Conservation (phyloP, 768 basidiomycete genomes). For the Suillus sp. region DNA sequence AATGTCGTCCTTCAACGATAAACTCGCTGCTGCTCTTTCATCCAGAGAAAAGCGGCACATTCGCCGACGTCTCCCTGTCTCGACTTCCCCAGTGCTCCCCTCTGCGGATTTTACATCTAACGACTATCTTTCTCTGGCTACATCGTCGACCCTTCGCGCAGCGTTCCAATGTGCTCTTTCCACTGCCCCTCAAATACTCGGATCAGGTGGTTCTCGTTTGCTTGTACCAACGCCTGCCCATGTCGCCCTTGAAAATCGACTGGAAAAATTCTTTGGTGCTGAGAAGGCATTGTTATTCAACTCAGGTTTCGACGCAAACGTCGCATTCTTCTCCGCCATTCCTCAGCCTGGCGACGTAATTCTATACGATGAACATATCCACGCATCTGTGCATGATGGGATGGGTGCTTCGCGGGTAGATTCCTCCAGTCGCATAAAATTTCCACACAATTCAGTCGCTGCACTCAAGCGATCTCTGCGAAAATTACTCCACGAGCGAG, state of each 20-base stretch:
- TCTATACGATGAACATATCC: slow-evolving; percentile 84
- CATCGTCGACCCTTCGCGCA: slow-evolving; percentile 54
- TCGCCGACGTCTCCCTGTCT: slow-evolving; percentile 65
- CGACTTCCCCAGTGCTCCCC: slow-evolving; percentile 34
- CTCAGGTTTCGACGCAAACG: slow-evolving; percentile 93
- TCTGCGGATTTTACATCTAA: slow-evolving; percentile 81
- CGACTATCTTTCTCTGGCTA: slow-evolving; percentile 86
- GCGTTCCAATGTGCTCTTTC: slow-evolving; percentile 59
- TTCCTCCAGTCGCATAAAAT: slow-evolving; percentile 43
- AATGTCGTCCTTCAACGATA: slow-evolving; percentile 37
- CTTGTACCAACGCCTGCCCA: slow-evolving; percentile 66
- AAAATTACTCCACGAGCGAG: slow-evolving; percentile 40
- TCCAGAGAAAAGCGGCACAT: slow-evolving; percentile 71
- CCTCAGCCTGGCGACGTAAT: slow-evolving; percentile 79
- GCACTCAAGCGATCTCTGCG: slow-evolving; percentile 50
- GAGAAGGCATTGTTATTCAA: slow-evolving; percentile 82
- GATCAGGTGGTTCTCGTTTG: slow-evolving; percentile 86
- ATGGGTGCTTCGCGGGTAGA: slow-evolving; percentile 63
- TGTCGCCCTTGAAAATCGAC: slow-evolving; percentile 66
- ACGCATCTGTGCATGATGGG: slow-evolving; percentile 91
- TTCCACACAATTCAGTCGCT: slow-evolving; percentile 71
- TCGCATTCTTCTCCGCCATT: slow-evolving; percentile 78
- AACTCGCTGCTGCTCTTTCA: slow-evolving; percentile 54
- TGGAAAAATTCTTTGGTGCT: slow-evolving; percentile 62
- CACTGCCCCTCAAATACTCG: slow-evolving; percentile 61